Base-by-base conservation (phyloP, 2,329 filamentous ascomycete genomes). In the Colletotrichum sojae region DNA sequence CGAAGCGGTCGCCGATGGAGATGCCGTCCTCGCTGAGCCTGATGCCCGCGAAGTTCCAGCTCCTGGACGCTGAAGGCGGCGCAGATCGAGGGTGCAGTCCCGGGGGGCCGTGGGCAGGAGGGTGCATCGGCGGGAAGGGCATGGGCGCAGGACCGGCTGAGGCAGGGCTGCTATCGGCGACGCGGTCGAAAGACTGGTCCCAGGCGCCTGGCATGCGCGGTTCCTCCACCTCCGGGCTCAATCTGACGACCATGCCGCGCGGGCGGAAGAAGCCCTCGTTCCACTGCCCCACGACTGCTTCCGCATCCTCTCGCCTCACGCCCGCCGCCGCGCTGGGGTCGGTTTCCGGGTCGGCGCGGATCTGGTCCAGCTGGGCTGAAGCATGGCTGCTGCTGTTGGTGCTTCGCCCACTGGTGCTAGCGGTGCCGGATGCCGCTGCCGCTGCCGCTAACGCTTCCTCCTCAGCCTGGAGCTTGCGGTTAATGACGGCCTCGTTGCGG, bases 181-280 rank as follows among this genome's bases (percentile, higher is more conserved):
- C 62, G 20, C 67, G 71, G 43, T 82, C 74, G 40, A 78, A 77
- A 10, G 74, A 68, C 54, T 71, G 62, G 57, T 78, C 75, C 78
- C 78, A 78, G 2, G 75, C 74, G 2, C 79, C 79, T 0, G 80
- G 79, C 64, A 80, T 74, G 18, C 45, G 67, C 25, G 53, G 15
- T 18, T 71, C 73, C 10, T 73, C 72, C 12, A 63, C 27, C 20
- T 71, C 62, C 1, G 71, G 72, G 20, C 76, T 69, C 4, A 84
- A 73, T 1, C 74, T 76, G 48, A 90, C 80, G 2, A 73, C 76
- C 10, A 89, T 77, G 15, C 84, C 84, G 12, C 88, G 79, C 2
- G 85, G 86, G 1, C 73, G 77, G 67, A 90, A 90, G 76, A 90
- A 89, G 4, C 83, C 82, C 3, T 82, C 80, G 71, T 90, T 90